Conservation (phyloP, 768 basidiomycete genomes). For the Phallus indusiatus region DNA sequence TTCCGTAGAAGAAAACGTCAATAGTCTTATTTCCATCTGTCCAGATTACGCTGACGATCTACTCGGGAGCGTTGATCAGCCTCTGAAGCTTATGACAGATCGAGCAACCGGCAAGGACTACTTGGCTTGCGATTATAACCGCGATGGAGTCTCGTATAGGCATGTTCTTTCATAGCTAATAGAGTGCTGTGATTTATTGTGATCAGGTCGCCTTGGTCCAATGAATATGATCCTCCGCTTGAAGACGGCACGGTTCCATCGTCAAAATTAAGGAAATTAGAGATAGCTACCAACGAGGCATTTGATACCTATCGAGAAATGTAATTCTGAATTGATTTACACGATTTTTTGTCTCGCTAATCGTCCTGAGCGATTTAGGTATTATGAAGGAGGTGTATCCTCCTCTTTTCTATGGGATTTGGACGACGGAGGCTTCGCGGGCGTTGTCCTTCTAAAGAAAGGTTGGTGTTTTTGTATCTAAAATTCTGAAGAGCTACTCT, state of each 20-base stretch:
- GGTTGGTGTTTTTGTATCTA: slow-evolving; percentile 36
- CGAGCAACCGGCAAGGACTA: slow-evolving; percentile 77
- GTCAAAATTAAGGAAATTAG: slow-evolving; percentile 77
- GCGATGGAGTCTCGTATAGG: slow-evolving; percentile 88
- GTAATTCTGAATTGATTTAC: slow-evolving; percentile 31
- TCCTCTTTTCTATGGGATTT: slow-evolving; percentile 98
- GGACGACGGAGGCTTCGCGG: slow-evolving; percentile 93
- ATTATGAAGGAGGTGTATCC: slow-evolving; percentile 97
- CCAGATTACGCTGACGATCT: slow-evolving; percentile 96
- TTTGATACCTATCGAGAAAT: slow-evolving; percentile 97
- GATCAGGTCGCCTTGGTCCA: slow-evolving; percentile 93
- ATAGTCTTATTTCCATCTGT: slow-evolving; percentile 67
- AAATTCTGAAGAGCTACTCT: not conserved
- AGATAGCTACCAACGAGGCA: slow-evolving; percentile 89
- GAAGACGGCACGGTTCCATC: slow-evolving; percentile 86
- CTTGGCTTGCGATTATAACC: slow-evolving; percentile 88
- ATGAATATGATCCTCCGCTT: slow-evolving; percentile 85
- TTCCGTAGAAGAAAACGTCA: slow-evolving; percentile 78
- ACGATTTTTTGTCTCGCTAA: not conserved
- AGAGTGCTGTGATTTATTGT: slow-evolving; percentile 9
- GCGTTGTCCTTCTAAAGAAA: slow-evolving; percentile 94
- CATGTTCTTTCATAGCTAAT: slow-evolving; percentile 26
- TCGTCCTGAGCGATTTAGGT: slow-evolving; percentile 35
- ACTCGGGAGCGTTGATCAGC: slow-evolving; percentile 90
- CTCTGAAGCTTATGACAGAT: slow-evolving; percentile 75